Evolutionary conservation across 2,329 filamentous ascomycete genomes (phyloP), one percentile per base, ranked within the genome.

Genomic region (Xylaria sp.): DNA sequence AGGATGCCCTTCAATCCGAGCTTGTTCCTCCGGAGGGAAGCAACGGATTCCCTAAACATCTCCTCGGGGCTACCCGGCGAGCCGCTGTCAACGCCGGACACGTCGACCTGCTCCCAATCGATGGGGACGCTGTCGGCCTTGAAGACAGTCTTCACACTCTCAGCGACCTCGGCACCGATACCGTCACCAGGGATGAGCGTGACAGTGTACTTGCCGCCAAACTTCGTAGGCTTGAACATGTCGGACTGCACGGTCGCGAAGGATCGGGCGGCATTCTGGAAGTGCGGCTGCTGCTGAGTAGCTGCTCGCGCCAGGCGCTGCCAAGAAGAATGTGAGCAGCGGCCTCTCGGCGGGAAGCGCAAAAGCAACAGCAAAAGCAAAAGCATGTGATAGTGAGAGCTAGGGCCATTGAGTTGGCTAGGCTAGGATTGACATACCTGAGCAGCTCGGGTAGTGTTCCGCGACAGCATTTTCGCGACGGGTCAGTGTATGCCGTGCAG

Each of bases 141-240:
- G 88, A 97, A 97, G 76, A 99, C 89, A 66, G 93, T 95, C 88
- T 97, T 96, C 76, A 99, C 93, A 61, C 91, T 94, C 80, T 97
- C 92, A 69, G 93, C 92, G 59, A 97, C 92, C 80, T 99, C 94
- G 76, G 91, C 91, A 76, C 94, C 94, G 74, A 99, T 96, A 82
- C 94, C 94, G 71, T 99, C 94, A 85, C 93, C 94, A 76, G 94
- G 94, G 74, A 99, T 97, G 71, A 99, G 84, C 63, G 93, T 97
- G 68, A 97, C 93, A 37, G 94, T 99, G 85, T 97, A 99, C 82
- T 97, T 99, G 80, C 93, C 91, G 75, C 94, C 94, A 76, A 92
- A 97, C 84, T 97, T 94, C 80, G 93, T 92, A 68, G 92, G 92
- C 85, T 97, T 96, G 86, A 97, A 97, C 78, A 97, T 93, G 78